Evolutionary conservation across 257 asterid species (phyloP), one percentile per base, ranked within the genome.

Genomic region (Craterostigma plantagineum): DNA sequence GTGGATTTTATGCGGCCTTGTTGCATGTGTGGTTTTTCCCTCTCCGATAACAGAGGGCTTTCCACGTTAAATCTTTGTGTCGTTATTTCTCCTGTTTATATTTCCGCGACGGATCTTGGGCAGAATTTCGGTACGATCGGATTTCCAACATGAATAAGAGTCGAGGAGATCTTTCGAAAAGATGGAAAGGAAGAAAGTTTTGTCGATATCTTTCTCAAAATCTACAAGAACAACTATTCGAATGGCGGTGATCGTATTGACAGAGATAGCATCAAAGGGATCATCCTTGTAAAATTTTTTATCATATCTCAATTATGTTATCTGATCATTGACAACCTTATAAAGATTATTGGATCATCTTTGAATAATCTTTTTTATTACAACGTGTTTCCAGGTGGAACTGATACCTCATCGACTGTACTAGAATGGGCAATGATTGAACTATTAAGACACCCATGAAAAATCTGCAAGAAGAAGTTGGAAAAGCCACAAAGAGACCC

Each of bases 381-480:
- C 13, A 33, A 62, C 41, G 23, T 62, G 0, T 55, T 56, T 12
- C 33, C 11, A 35, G 65, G 55, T 10, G 70, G 62, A 33, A 63
- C 65, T 0, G 62, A 58, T 0, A 63, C 65, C 1, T 38, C 70
- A 0, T 18, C 62, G 6, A 41, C 70, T 0, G 7, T 33, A 5
- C 52, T 63, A 30, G 39, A 18, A 37, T 63, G 70, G 70, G 10
- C 37, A 0, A 63, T 53, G 59, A 37, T 51, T 3, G 59, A 45
- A 33, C 46, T 53, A 11, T 13, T 45, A 2, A 44, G 52, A 16
- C 51, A 53, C 40, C 58, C 58, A 53, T 43, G 51, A 37, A 36
- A 10, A 30, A 27, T 13, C 35, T 54, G 14, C 46, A 54, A 11
- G 33, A 45, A 4, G 59, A 54, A 40, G 14, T 54, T 5, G 23